Evolutionary conservation across 2,329 filamentous ascomycete species (phyloP).

Genomic region (Podosphaera aphanis): DNA sequence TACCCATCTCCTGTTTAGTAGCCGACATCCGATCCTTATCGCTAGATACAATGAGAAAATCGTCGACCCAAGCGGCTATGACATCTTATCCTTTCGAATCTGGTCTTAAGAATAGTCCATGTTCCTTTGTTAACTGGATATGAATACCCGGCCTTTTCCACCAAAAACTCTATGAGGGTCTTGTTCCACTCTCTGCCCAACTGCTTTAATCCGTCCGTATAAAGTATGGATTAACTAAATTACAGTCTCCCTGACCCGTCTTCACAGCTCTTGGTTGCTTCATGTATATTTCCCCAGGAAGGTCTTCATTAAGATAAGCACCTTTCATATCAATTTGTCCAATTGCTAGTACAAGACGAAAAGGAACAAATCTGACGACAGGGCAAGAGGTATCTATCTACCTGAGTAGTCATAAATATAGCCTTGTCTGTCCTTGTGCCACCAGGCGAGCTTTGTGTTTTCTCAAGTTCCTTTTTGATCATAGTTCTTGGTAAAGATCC

Average conservation of each 20-base stretch:
- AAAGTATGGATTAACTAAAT: neutral
- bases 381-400: neutral
- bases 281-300: too few species aligned
- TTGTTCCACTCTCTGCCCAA: neutral
- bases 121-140: neutral
- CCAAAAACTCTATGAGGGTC: neutral
- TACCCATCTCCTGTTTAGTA: neutral
- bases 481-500: neutral
- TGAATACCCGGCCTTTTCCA: neutral
- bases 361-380: neutral
- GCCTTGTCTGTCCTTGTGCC: neutral
- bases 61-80: neutral
- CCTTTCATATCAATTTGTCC: neutral
- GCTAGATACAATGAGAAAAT: neutral
- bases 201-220: neutral
- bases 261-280: too few species aligned
- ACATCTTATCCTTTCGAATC: neutral
- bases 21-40: neutral
- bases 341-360: neutral
- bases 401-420: conserved; percentile 1
- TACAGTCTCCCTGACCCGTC: too few species aligned
- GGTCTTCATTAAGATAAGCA: too few species aligned
- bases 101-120: neutral
- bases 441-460: neutral
- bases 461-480: neutral